Evolutionary conservation across 2,329 filamentous ascomycete genomes (phyloP).

Genomic region (Metarhizium guizhouense): DNA sequence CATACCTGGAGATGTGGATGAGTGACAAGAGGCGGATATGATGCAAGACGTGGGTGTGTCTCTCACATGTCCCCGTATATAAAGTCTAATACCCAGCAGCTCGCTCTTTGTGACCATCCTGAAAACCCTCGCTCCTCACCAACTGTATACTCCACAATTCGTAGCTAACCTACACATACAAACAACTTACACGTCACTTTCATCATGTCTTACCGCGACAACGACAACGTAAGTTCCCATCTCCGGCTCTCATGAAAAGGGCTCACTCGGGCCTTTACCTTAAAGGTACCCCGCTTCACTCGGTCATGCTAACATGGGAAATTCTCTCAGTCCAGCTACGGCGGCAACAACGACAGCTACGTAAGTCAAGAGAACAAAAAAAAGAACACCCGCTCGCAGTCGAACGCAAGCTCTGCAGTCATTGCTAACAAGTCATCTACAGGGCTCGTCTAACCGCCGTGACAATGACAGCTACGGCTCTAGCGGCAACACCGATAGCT

Average conservation of each 20-base stretch:
- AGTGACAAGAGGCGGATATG: not conserved
- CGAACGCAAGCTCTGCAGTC: no score
- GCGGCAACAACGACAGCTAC: constrained; percentile 19
- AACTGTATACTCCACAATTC: not conserved
- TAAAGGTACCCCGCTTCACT: not conserved
- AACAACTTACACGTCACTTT: constrained; percentile 5
- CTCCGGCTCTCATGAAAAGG: not conserved
- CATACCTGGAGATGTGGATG: not conserved
- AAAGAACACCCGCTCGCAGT: not conserved
- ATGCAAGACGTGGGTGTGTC: not conserved
- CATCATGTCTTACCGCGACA: constrained; percentile 38
- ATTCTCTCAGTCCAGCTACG: constrained; percentile 16
- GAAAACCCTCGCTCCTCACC: not conserved
- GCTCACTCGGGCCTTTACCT: not conserved
- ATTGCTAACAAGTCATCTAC: constrained; percentile 9
- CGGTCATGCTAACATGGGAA: not conserved
- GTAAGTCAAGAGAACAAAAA: constrained; percentile 9
- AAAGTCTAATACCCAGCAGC: not conserved
- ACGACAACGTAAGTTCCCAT: constrained; percentile 25
- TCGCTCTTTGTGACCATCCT: not conserved
- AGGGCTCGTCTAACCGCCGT: constrained; percentile 12
- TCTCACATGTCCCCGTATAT: not conserved
- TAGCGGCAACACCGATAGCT: constrained; percentile 8
- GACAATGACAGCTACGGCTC: constrained; percentile 12
- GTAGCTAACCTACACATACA: not conserved